Evolutionary conservation across 1,284 basidiomycete genomes (phyloP).

Genomic region (Ceratobasidium sp.): DNA sequence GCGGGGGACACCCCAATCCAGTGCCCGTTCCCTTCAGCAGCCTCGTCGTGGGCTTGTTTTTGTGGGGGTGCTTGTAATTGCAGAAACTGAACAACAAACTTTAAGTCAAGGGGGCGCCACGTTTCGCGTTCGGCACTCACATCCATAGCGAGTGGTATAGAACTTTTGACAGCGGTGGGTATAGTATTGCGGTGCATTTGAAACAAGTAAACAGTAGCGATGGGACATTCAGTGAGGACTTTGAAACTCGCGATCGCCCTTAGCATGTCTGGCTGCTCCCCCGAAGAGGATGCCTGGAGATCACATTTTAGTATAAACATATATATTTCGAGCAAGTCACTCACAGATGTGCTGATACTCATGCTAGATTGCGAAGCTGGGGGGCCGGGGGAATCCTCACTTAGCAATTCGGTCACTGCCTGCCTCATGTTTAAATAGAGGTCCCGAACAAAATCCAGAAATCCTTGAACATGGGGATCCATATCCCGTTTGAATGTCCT

Average conservation of each 20-base stretch:
- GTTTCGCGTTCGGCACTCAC: slow-evolving; percentile 49
- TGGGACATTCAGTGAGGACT: slow-evolving; percentile 91
- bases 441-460: slow-evolving; percentile 75
- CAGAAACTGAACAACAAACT: slow-evolving; percentile 55
- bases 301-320: slow-evolving; percentile 15
- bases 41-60: slow-evolving; percentile 78
- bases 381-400: slow-evolving; percentile 48
- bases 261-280: slow-evolving; percentile 52
- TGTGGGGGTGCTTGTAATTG: slow-evolving; percentile 87
- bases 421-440: slow-evolving; percentile 77
- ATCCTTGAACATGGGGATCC: slow-evolving; percentile 79
- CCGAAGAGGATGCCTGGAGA: slow-evolving; percentile 34
- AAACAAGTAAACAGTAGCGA: slow-evolving; percentile 89
- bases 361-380: slow-evolving; percentile 29
- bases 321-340: slow-evolving; percentile 35
- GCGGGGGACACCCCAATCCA: slow-evolving; percentile 84
- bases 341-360: slow-evolving; percentile 37
- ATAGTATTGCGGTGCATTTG: slow-evolving; percentile 77
- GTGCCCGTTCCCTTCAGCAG: slow-evolving; percentile 73
- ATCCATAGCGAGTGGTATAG: slow-evolving; percentile 76
- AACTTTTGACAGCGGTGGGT: slow-evolving; percentile 71
- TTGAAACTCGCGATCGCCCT: slow-evolving; percentile 90
- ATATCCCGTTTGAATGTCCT: slow-evolving; percentile 72
- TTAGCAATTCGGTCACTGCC: slow-evolving; percentile 78
- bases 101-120: neutral